phyloP scores from a whole-genome alignment of 805 yeast species.

The Starmerella sirachaensis region DNA sequence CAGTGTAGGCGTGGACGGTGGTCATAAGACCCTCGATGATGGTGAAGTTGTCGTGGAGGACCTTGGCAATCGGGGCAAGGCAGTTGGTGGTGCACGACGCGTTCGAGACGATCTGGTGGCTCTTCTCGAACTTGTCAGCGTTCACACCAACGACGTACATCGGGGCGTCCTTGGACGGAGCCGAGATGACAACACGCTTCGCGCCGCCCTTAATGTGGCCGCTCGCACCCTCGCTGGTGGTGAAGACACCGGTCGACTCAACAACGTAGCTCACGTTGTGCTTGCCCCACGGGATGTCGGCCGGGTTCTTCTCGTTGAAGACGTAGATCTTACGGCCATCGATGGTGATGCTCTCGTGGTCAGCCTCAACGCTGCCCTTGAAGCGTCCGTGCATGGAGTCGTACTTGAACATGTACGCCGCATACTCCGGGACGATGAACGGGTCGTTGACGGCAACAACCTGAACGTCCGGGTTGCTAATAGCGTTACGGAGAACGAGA shows the following conservation, averaged over 20 bases:
- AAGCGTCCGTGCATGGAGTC: conserved; percentile 85
- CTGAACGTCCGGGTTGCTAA: conserved; percentile 59
- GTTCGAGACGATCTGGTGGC: conserved; percentile 68
- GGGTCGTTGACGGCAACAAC: conserved; percentile 88
- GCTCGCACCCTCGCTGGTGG: conserved; percentile 64
- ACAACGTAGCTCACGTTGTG: conserved; percentile 73
- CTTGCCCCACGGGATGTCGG: conserved; percentile 73
- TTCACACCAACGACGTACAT: conserved; percentile 92
- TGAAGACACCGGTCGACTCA: conserved; percentile 93
- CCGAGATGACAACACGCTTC: conserved; percentile 88
- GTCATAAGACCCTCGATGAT: conserved; percentile 91
- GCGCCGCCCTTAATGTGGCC: conserved; percentile 86
- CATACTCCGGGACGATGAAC: conserved; percentile 78
- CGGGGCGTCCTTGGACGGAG: conserved; percentile 89
- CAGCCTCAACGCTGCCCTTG: conserved; percentile 58
- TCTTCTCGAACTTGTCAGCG: conserved; percentile 63
- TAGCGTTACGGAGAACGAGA: conserved; percentile 71
- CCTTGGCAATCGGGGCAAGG: conserved; percentile 89
- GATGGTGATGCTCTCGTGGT: conserved; percentile 45
- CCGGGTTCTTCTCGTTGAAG: conserved; percentile 76
- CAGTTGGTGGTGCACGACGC: conserved; percentile 96
- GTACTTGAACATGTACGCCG: conserved; percentile 91
- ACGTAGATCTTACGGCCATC: conserved; percentile 56
- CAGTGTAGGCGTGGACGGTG: conserved; percentile 91
- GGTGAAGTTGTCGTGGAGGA: conserved; percentile 72